These are phyloP conservation scores for Trametes punicea DNA, from an alignment of 768 basidiomycete species.

Conservation along the genomic window DNA sequence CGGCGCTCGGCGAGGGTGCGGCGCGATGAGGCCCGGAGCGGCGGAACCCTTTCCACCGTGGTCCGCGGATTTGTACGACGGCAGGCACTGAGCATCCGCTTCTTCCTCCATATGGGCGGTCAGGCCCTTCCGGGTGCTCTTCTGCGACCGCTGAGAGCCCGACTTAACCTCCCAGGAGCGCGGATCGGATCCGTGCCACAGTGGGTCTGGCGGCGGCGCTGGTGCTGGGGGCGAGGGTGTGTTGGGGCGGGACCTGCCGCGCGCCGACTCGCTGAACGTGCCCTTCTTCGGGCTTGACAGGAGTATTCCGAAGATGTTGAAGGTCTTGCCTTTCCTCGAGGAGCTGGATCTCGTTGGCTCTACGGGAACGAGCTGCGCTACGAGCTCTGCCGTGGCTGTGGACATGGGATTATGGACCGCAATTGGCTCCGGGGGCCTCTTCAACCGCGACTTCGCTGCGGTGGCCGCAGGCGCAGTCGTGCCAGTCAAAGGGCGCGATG, in stretches of 20 bases:
- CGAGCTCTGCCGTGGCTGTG: slow-evolving; percentile 20
- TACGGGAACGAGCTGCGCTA: slow-evolving; percentile 22
- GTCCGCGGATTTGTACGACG: slow-evolving; percentile 2
- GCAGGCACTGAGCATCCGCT: not conserved
- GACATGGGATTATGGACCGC: not conserved
- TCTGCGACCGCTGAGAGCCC: slow-evolving; percentile 15
- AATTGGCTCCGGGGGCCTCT: slow-evolving; percentile 15
- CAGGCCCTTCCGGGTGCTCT: slow-evolving; percentile 15
- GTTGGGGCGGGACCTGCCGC: slow-evolving; percentile 21
- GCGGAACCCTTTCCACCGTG: slow-evolving; percentile 9
- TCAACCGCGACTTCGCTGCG: slow-evolving; percentile 48
- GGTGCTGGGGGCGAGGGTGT: slow-evolving; percentile 15
- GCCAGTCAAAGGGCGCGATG: slow-evolving; percentile 62
- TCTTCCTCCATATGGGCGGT: slow-evolving; percentile 5
- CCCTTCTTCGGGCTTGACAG: slow-evolving; percentile 25
- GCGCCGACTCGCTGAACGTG: slow-evolving; percentile 20
- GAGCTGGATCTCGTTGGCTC: slow-evolving; percentile 17
- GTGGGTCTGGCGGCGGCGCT: not conserved
- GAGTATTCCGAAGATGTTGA: slow-evolving; percentile 28
- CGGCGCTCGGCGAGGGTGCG: slow-evolving; percentile 17
- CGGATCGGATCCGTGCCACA: slow-evolving; percentile 8
- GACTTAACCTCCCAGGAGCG: slow-evolving; percentile 10
- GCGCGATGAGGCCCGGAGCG: slow-evolving; percentile 11
- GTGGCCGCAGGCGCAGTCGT: slow-evolving; percentile 61
- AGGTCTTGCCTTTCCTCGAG: slow-evolving; percentile 24